Evolutionary conservation across 208 protist species (phyloP), one percentile per base, ranked within the genome.

Genomic region (Zelonia costaricensis): DNA sequence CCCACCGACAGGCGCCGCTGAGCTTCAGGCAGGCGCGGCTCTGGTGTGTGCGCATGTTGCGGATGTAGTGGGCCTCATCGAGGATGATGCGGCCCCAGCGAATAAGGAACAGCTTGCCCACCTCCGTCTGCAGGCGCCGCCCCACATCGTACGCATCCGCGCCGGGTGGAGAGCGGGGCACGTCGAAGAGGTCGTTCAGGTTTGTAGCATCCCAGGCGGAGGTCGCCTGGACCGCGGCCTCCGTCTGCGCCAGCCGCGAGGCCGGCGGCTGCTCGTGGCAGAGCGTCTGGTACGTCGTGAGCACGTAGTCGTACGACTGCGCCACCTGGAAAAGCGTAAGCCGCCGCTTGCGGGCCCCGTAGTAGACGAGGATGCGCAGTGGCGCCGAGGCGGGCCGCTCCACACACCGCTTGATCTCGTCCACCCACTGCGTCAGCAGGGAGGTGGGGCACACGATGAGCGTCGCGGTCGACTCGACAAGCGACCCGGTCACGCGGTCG

Each of bases 11-110:
- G n/a, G 60, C 55, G 27, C 74, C 80, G 25, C 45, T 70, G 16
- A 94, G 76, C 47, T 71, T 56, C 38, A 85, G 47, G 56, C 74
- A 84, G 3, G 74, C 62, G 12, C 71, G 80, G 43, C 68, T 73
- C 68, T 80, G 74, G 4, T 53, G 54, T 13, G 80, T 82, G 51
- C 70, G 76, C 46, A 74, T 59, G 63, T 94, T 92, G 38, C 91
- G 87, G 23, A 93, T 95, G 22, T 71, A 75, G 57, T 98, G 94
- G 1, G 90, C 86, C 55, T 98, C 93, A 58, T 98, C 94, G 3
- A 98, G 67, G 16, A 98, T 83, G 18, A 97, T 74, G 52, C 94
- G 76, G 23, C 78, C 74, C 89, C 92, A 98, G 16, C 76, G 70
- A 16, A 93, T 86, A 74, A 87, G 71, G 48, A 79, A 85, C 16